Evolutionary conservation across 805 yeast species (phyloP), one percentile per base, ranked within the genome.

Genomic region (Candida nanaspora): DNA sequence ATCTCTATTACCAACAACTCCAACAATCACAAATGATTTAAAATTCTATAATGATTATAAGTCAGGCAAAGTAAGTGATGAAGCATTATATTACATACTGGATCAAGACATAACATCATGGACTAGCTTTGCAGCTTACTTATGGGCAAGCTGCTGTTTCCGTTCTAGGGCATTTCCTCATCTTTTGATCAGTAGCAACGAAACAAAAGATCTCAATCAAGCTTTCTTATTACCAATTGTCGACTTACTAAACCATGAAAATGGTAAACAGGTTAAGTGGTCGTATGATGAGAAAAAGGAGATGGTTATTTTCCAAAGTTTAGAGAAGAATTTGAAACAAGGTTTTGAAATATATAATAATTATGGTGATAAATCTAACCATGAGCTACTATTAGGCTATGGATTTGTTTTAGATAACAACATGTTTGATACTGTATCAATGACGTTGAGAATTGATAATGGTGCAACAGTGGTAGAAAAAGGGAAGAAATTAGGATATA

Each of bases 121-220:
- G 89, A 70, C 78, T 1, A 67, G 78, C 42, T 82, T 84, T 50
- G 66, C 77, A 0, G 79, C 78, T 6, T 88, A 80, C 55, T 53
- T 82, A 5, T 89, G 96, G 96, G 78, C 94, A 0, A 63, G 73
- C 33, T 66, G 75, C 35, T 82, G 86, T 13, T 70, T 85, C 46
- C 71, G 79, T 10, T 80, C 95, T 1, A 70, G 97, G 46, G 83
- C 93, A 0, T 89, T 89, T 55, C 96, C 96, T 1, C 71, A 75
- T 38, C 59, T 85, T 31, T 52, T 87, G n/a, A 47, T 78, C n/a
- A 57, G 58, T 8, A 48, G 57, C 18, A 56, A n/a, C n/a, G n/a
- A n/a, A n/a, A n/a, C n/a, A n/a, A n/a, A 35, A 13, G 30, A 46
- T n/a, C 11, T 30, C 3, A 60, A 62, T 31, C 74, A 72, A 45